Percentiles rank a stretch among this genome's conserved stretches.
Evolutionary conservation across 306 rosid genomes (phyloP).

Genomic region (Cicer yamashitae): DNA sequence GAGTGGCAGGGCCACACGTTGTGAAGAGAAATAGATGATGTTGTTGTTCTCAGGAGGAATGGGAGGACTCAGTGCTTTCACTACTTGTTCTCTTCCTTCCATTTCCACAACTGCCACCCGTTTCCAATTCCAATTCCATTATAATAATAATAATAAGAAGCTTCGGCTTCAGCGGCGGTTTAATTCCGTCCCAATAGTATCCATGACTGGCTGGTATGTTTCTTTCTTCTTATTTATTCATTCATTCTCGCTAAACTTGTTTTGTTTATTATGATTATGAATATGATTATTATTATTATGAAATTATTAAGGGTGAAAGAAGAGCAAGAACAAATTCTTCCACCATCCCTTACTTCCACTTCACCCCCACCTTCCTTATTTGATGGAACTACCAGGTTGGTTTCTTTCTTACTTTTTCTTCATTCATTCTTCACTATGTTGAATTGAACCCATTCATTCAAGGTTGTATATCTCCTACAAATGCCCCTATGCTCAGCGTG

Average conservation of each 20-base stretch:
- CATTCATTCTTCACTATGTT: constrained; percentile 34
- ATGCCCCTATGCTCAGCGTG: constrained; percentile 92
- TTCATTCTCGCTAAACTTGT: constrained; percentile 22
- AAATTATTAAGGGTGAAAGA: constrained; percentile 50
- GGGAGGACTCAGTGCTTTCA: no score
- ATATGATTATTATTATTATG: background rate
- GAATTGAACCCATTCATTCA: constrained; percentile 24
- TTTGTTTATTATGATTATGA: background rate
- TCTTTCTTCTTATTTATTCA: background rate
- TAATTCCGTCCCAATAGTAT: no score
- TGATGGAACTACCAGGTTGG: constrained; percentile 83
- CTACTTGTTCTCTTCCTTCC: no score
- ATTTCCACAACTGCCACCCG: no score
- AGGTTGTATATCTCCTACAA: constrained; percentile 82
- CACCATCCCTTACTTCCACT: constrained; percentile 65
- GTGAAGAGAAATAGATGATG: no score
- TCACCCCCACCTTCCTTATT: constrained; percentile 81
- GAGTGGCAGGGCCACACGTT: no score
- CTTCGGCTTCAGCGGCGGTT: no score
- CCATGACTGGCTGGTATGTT: constrained; percentile 43
- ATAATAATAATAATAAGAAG: no score
- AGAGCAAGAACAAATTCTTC: constrained; percentile 44
- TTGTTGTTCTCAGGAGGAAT: no score
- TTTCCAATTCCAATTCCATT: no score
- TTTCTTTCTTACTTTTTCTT: constrained; percentile 20